Evolutionary conservation across 2,329 filamentous ascomycete genomes (phyloP), one percentile per base, ranked within the genome.

Genomic region (Trichoderma guizhouense): DNA sequence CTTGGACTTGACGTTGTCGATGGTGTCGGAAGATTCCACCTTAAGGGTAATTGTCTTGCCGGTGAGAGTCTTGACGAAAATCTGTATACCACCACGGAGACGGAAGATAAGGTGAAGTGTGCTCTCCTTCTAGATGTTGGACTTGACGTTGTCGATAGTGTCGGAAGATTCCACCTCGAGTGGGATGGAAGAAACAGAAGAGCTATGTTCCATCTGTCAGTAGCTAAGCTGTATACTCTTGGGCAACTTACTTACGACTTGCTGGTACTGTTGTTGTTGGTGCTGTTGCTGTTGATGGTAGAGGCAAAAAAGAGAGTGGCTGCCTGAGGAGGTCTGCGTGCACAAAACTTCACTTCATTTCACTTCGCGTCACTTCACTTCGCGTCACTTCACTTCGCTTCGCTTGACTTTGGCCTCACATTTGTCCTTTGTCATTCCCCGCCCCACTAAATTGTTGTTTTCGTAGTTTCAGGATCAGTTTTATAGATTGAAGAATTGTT

Each of bases 1-100:
- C 90, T 98, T 98, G 69, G 88, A 90, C 90, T 98, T 98, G 62
- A 98, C 95, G 75, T 98, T 97, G 86, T 97, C 94, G 82, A 97
- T 97, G 66, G 94, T 97, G 79, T 97, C 94, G 2, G 89, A 92
- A 0, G 92, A 94, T 82, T 97, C 94, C 2, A 97, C 94, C 84
- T 97, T 93, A 7, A 97, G 85, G 3, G 94, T 97, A 79, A 97
- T 97, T 58, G 95, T 97, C 88, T 97, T 97, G 78, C 94, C 94
- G 81, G 95, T 98, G 73, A 98, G 83, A 6, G 92, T 94, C 87
- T 93, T 93, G 77, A 93, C 91, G 77, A 93, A 83, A 80, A 91
- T 91, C 83, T 91, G 89, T 91, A 93, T 93, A 83, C 92, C 92
- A 87, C 92, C 92, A 83, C 92, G 92, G 7, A 95, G 89, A 80